These are phyloP conservation scores for Maudiozyma pseudohumilis DNA, from an alignment of 805 yeast genomes.

Conservation along the genomic window DNA sequence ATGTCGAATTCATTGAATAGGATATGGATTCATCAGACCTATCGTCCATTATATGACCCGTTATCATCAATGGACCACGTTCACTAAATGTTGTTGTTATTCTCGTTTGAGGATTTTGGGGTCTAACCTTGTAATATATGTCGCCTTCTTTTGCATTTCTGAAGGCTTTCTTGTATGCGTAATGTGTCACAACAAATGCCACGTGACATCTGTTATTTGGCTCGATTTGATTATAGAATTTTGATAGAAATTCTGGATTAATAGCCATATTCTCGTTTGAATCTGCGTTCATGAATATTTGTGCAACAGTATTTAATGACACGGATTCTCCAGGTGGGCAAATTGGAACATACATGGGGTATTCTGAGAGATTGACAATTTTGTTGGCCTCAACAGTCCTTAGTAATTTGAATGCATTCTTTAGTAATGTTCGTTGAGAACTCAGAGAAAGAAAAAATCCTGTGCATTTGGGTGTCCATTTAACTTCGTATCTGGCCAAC, in stretches of 20 bases:
- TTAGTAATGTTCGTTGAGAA: slow-evolving; percentile 10
- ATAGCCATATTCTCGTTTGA: background rate
- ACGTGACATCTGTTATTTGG: background rate
- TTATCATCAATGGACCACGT: background rate
- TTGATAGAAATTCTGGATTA: background rate
- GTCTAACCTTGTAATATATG: background rate
- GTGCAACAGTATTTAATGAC: slow-evolving; percentile 8
- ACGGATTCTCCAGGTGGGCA: slow-evolving; percentile 6
- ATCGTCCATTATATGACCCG: background rate
- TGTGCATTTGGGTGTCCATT: slow-evolving; percentile 10
- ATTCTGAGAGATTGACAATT: slow-evolving; percentile 7
- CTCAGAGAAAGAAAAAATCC: slow-evolving; percentile 13
- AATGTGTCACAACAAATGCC: background rate
- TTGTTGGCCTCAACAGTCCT: slow-evolving; percentile 6
- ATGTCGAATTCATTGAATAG: background rate
- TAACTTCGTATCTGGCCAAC: slow-evolving; percentile 4
- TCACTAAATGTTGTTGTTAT: background rate
- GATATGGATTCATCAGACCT: background rate
- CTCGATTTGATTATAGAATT: background rate
- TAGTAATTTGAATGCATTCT: slow-evolving; percentile 5
- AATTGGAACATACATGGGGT: slow-evolving; percentile 16
- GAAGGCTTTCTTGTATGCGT: background rate
- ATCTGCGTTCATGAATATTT: slow-evolving; percentile 9
- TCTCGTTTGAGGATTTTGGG: background rate
- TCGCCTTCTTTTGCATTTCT: background rate